Evolutionary conservation across 352 stramenopile species (phyloP).

Genomic region (Globisporangium iwayamae): DNA sequence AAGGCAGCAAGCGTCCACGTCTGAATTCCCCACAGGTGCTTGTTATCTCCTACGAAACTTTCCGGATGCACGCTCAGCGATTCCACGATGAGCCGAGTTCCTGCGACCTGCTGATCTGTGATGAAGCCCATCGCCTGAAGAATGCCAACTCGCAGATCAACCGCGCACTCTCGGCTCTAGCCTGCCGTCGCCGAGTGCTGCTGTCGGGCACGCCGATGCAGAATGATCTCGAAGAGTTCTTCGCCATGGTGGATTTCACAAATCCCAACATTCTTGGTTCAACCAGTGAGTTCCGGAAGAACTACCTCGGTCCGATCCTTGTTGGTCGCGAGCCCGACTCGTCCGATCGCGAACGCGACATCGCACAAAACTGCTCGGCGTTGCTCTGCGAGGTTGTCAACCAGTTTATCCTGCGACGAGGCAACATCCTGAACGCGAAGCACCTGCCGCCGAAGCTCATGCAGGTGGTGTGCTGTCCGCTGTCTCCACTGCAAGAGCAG

Average conservation of each 20-base stretch:
- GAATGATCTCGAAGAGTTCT: slow-evolving; percentile 99
- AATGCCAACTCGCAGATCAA: slow-evolving; percentile 96
- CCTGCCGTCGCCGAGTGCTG: slow-evolving; percentile 91
- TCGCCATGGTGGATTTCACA: slow-evolving; percentile 94
- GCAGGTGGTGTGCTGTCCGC: slow-evolving; percentile 97
- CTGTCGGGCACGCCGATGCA: slow-evolving; percentile 98
- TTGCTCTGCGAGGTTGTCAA: slow-evolving; percentile 97
- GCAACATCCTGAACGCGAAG: slow-evolving; percentile 98
- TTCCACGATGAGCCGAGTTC: slow-evolving; percentile 82
- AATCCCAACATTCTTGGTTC: slow-evolving; percentile 83
- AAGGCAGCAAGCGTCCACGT: slow-evolving; percentile 64
- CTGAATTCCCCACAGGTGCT: slow-evolving; percentile 66
- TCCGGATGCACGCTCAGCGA: slow-evolving; percentile 90
- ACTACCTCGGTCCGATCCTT: slow-evolving; percentile 89
- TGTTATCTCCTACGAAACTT: slow-evolving; percentile 91
- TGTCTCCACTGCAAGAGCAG: slow-evolving; percentile 94
- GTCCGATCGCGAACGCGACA: slow-evolving; percentile 71
- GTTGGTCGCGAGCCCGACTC: slow-evolving; percentile 88
- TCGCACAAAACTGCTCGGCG: slow-evolving; percentile 87
- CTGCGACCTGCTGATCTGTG: slow-evolving; percentile 97
- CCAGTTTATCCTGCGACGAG: slow-evolving; percentile 97
- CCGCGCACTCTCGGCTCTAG: slow-evolving; percentile 68
- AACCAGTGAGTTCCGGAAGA: slow-evolving; percentile 91
- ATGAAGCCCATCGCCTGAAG: slow-evolving; percentile 98
- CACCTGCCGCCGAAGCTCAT: slow-evolving; percentile 98